Evolutionary conservation across 2,329 filamentous ascomycete genomes (phyloP).

Genomic region (Cladophialophora psammophila): DNA sequence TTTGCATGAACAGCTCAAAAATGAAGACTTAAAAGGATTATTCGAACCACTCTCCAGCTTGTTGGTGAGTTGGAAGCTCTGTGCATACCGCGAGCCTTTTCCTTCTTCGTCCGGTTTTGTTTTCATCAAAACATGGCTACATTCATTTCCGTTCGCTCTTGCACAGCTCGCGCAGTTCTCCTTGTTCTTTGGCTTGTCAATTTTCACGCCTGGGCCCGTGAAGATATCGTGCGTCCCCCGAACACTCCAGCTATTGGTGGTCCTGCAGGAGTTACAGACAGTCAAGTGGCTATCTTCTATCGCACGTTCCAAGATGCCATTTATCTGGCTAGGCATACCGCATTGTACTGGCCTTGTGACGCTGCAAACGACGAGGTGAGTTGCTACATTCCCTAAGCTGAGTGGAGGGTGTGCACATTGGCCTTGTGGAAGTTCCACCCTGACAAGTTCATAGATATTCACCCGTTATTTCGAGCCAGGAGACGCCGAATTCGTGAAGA

Average conservation of each 20-base stretch:
- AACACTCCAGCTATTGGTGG: conserved; percentile 12
- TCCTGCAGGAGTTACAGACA: neutral
- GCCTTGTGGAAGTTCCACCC: neutral
- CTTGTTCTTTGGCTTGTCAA: conserved; percentile 3
- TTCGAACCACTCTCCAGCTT: neutral
- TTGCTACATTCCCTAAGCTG: neutral
- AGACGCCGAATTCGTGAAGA: conserved; percentile 4
- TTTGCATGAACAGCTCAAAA: too few relatives aligned
- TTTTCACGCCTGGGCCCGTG: neutral
- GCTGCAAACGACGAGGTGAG: conserved; percentile 8
- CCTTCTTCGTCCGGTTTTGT: neutral
- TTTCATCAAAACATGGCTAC: neutral
- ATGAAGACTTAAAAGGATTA: neutral
- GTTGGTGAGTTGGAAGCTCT: neutral
- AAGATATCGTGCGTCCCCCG: neutral
- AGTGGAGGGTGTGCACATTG: neutral
- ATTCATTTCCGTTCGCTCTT: neutral
- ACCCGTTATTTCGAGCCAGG: conserved; percentile 5
- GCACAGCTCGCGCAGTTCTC: neutral
- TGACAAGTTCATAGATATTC: conserved; percentile 2
- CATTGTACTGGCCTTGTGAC: conserved; percentile 17
- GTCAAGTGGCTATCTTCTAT: conserved; percentile 10
- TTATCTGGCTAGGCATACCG: conserved; percentile 1
- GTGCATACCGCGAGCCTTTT: neutral
- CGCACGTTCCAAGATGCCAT: conserved; percentile 13